Percentiles rank a stretch among this genome's conserved stretches.
Evolutionary conservation across 78 protist species (phyloP).

Genomic region (Polysphondylium violaceum): DNA sequence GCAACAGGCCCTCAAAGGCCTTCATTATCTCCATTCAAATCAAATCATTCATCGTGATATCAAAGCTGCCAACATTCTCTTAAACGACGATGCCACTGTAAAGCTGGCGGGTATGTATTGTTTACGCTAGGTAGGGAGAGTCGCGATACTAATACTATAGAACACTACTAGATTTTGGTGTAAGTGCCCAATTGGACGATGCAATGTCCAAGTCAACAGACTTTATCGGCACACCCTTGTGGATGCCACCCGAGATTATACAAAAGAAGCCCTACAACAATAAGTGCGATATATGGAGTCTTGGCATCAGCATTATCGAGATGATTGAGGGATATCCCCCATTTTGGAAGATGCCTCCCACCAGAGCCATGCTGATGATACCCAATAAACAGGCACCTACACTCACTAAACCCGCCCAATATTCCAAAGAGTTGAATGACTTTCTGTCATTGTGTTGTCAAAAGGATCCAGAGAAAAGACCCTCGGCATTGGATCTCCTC

Average conservation of each 20-base stretch:
- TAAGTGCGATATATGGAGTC: conserved; percentile 78
- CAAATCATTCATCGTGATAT: conserved; percentile 80
- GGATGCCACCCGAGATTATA: conserved; percentile 84
- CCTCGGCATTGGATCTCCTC: conserved; percentile 77
- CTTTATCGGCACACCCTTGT: conserved; percentile 75
- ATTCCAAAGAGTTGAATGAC: conserved; percentile 79
- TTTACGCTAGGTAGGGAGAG: neutral
- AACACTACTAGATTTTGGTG: conserved; percentile 70
- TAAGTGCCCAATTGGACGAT: conserved; percentile 65
- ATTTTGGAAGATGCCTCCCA: conserved; percentile 37
- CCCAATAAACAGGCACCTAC: conserved; percentile 87
- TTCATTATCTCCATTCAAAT: conserved; percentile 68
- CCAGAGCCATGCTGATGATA: conserved; percentile 84
- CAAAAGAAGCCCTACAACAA: conserved; percentile 53
- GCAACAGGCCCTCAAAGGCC: conserved; percentile 66
- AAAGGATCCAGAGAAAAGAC: conserved; percentile 86
- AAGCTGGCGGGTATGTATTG: conserved; percentile 43
- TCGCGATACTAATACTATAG: neutral
- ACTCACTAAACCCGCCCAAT: conserved; percentile 40
- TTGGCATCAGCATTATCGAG: conserved; percentile 75
- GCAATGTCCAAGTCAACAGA: conserved; percentile 4
- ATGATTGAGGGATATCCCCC: conserved; percentile 81
- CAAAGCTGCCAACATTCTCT: conserved; percentile 81
- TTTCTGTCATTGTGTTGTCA: conserved; percentile 83
- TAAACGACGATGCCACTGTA: conserved; percentile 57